A percentile compares a stretch with the other conserved stretches of the same genome.
phyloP scores from a whole-genome alignment of 768 basidiomycete genomes.

The Termitomyces sp. region DNA sequence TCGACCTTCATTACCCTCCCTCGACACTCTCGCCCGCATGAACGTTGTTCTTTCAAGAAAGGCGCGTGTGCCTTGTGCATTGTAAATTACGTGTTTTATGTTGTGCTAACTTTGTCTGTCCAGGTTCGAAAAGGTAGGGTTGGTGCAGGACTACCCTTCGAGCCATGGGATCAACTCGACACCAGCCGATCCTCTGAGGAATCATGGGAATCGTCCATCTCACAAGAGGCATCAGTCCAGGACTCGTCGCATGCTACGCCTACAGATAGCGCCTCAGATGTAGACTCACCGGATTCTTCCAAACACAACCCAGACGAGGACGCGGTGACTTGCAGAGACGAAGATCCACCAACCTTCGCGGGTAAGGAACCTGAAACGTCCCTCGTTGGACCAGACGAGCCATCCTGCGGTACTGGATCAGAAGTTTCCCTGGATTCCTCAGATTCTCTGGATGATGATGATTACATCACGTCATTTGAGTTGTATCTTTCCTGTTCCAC shows the following conservation, averaged over 20 bases:
- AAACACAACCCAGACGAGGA: constrained; percentile 12
- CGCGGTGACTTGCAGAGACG: neutral
- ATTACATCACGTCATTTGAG: constrained; percentile 19
- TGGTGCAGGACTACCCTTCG: constrained; percentile 45
- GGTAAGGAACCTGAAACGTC: neutral
- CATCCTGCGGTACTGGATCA: constrained; percentile 12
- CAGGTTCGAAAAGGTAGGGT: constrained; percentile 48
- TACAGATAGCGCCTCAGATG: constrained; percentile 15
- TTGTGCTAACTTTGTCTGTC: neutral
- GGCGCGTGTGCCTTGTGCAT: constrained; percentile 21
- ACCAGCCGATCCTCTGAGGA: constrained; percentile 11
- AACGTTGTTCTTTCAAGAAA: constrained; percentile 40
- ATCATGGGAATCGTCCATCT: constrained; percentile 12
- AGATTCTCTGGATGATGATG: constrained; percentile 7
- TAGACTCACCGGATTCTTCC: constrained; percentile 16
- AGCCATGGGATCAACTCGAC: constrained; percentile 45
- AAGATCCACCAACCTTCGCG: neutral
- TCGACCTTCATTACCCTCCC: constrained; percentile 47
- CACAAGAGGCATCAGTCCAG: constrained; percentile 7
- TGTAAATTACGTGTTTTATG: neutral
- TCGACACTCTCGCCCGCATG: constrained; percentile 44
- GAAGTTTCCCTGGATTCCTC: constrained; percentile 11
- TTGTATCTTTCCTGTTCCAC: constrained; percentile 37
- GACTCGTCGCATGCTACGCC: neutral
- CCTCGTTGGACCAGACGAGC: constrained; percentile 5